Evolutionary conservation across 768 basidiomycete genomes (phyloP), one percentile per base, ranked within the genome.

Genomic region (Cystobasidium ongulense): DNA sequence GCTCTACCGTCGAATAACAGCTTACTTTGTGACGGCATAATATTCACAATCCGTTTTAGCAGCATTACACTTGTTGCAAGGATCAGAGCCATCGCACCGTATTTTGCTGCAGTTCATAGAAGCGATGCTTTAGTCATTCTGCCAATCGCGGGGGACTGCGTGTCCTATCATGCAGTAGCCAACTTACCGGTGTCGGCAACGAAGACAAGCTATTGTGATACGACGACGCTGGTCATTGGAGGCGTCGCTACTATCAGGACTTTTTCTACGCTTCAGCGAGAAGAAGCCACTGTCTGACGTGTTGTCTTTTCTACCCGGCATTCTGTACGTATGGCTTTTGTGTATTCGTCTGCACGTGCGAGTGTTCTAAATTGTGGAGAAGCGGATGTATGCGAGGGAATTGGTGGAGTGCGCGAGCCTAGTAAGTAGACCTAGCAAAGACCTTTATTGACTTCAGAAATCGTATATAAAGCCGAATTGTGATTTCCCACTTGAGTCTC

Each of bases 21-120:
- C 38, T 25, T 50, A 71, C 52, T 71, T 71, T 21, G 68, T 59
- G 10, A 71, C 54, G 18, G 53, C 27, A 17, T 39, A 23, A 35
- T 71, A 71, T 18, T 61, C 35, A 33, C 68, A 71, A 13, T 29
- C 35, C 4, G 31, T 29, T 7, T 31, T 31, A n/a, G 39, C 10
- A 15, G 54, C 13, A 15, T 27, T 36, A 35, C 68, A 71, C 38
- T 54, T 61, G 29, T 25, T 57, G 53, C 68, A 71, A 35, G 31
- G 25, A 27, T 54, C 54, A n/a, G 33, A n/a, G 5, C 68, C 68
- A 38, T 71, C 68, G 54, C 68, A 71, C 7, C 68, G 53, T 52
- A 71, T 71, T 71, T 71, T 71, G 21, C 68, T 71, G 54, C 38
- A 33, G 18, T 18, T 13, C 31, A 10, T 7, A n/a, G n/a, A n/a